phyloP scores from a whole-genome alignment of 1,284 basidiomycete species.

The Melanopsichium pennsylvanicum region DNA sequence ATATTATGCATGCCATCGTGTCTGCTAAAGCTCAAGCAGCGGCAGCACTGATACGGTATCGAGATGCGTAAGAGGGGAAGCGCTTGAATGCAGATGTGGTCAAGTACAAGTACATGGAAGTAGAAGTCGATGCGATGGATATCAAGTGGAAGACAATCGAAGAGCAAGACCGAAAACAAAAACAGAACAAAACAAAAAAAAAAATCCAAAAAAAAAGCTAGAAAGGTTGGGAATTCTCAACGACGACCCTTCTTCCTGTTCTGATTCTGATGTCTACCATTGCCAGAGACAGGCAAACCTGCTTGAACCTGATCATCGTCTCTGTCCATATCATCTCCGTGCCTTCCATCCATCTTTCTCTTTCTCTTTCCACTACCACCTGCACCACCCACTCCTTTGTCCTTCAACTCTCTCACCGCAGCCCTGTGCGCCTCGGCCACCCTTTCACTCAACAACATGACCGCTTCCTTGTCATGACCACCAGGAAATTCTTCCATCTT shows the following conservation, averaged over 20 bases:
- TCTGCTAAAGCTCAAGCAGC: too few relatives aligned
- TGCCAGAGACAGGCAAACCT: slow-evolving; percentile 34
- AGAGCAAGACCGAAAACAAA: too few relatives aligned
- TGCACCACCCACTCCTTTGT: slow-evolving; percentile 56
- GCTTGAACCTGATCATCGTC: slow-evolving; percentile 62
- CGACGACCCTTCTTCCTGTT: slow-evolving; percentile 36
- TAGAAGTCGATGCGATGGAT: too few relatives aligned
- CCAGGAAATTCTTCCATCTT: slow-evolving; percentile 87
- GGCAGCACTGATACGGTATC: too few relatives aligned
- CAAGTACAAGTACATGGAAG: too few relatives aligned
- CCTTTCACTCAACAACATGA: slow-evolving; percentile 85
- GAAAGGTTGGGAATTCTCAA: slow-evolving; percentile 1
- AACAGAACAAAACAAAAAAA: slow-evolving; percentile 1
- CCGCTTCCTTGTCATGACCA: slow-evolving; percentile 82
- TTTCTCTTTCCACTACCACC: slow-evolving; percentile 58
- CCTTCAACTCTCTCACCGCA: slow-evolving; percentile 75
- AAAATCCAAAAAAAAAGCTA: too few relatives aligned
- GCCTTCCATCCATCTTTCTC: slow-evolving; percentile 43
- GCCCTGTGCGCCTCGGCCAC: slow-evolving; percentile 87
- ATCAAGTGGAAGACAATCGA: too few relatives aligned
- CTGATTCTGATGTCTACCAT: slow-evolving; percentile 27
- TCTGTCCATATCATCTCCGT: slow-evolving; percentile 60
- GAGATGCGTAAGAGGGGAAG: too few relatives aligned
- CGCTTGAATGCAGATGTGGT: too few relatives aligned
- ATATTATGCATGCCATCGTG: too few relatives aligned